Percentiles rank a stretch among this genome's conserved stretches.
Conservation (phyloP, 2,329 filamentous ascomycete species). For the Curvularia verruculosa region DNA sequence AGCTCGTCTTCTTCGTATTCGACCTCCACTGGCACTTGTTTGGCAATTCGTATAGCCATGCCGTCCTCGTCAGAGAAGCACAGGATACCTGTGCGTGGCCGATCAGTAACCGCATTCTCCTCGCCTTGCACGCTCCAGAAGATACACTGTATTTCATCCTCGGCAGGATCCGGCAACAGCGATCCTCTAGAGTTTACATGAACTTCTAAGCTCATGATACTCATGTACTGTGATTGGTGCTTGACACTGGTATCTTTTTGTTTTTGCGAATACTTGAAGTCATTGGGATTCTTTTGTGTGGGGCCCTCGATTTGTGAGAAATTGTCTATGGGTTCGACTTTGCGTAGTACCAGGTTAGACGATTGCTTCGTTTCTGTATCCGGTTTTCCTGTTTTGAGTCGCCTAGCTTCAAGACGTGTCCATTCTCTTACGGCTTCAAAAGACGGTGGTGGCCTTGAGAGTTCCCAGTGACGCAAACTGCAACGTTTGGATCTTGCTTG, state of each 20-base stretch:
- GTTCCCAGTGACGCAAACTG: constrained; percentile 75
- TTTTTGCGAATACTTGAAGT: constrained; percentile 85
- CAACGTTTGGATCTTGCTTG: constrained; percentile 63
- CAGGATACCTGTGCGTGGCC: constrained; percentile 71
- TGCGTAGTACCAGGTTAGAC: constrained; percentile 21
- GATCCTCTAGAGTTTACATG: constrained; percentile 86
- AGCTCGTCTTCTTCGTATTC: constrained; percentile 79
- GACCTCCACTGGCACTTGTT: constrained; percentile 67
- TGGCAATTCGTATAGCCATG: constrained; percentile 66
- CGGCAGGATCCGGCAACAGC: constrained; percentile 84
- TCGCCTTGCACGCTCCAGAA: constrained; percentile 90
- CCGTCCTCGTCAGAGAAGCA: constrained; percentile 69
- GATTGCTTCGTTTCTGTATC: constrained; percentile 10
- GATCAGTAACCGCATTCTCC: constrained; percentile 63
- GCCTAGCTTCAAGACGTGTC: constrained; percentile 56
- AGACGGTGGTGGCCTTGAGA: constrained; percentile 72
- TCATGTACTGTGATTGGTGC: constrained; percentile 93
- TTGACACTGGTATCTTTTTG: constrained; percentile 75
- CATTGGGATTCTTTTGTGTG: constrained; percentile 80
- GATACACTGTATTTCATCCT: constrained; percentile 85
- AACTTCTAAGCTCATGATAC: constrained; percentile 89
- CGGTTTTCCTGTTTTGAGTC: constrained; percentile 16
- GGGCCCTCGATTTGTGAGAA: constrained; percentile 88
- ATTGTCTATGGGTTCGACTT: constrained; percentile 28
- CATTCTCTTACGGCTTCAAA: constrained; percentile 72